Conservation (phyloP, 2,329 filamentous ascomycete genomes). For the Talaromyces sp. region DNA sequence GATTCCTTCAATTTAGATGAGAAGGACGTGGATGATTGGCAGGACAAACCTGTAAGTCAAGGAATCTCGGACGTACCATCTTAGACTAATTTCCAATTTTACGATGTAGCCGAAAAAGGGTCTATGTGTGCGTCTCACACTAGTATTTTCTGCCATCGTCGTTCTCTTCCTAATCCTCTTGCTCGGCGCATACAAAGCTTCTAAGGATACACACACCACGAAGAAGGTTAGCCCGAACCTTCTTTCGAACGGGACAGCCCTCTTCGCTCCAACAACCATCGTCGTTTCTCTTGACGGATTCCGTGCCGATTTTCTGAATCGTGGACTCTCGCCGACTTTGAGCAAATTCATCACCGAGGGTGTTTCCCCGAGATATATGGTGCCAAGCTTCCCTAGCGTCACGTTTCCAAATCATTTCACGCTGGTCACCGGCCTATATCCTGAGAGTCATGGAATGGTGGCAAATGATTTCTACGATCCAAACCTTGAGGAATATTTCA, state of each 20-base stretch:
- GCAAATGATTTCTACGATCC: conserved; percentile 96
- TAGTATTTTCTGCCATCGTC: conserved; percentile 46
- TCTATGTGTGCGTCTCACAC: conserved; percentile 30
- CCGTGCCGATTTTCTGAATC: conserved; percentile 84
- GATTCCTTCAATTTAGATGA: conserved; percentile 55
- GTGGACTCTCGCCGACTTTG: conserved; percentile 77
- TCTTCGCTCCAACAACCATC: conserved; percentile 88
- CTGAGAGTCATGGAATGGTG: conserved; percentile 88
- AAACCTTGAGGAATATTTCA: conserved; percentile 71
- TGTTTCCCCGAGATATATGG: conserved; percentile 88
- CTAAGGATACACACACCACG: conserved; percentile 26
- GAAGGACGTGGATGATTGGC: conserved; percentile 30
- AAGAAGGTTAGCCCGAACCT: conserved; percentile 20
- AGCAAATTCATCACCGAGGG: conserved; percentile 75
- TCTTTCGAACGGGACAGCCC: conserved; percentile 75
- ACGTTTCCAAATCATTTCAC: conserved; percentile 98
- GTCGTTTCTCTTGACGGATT: conserved; percentile 94
- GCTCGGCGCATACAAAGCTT: conserved; percentile 57
- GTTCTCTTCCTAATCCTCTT: conserved; percentile 55
- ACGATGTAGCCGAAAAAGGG: conserved; percentile 20
- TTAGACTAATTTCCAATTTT: background rate
- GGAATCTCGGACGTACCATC: background rate
- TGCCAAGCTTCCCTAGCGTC: conserved; percentile 89
- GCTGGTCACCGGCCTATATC: conserved; percentile 84
- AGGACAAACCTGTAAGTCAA: conserved; percentile 24